Percentiles rank a stretch among this genome's conserved stretches.
phyloP scores from a whole-genome alignment of 169 alveolate genomes.

The Plasmodium gonderi region DNA sequence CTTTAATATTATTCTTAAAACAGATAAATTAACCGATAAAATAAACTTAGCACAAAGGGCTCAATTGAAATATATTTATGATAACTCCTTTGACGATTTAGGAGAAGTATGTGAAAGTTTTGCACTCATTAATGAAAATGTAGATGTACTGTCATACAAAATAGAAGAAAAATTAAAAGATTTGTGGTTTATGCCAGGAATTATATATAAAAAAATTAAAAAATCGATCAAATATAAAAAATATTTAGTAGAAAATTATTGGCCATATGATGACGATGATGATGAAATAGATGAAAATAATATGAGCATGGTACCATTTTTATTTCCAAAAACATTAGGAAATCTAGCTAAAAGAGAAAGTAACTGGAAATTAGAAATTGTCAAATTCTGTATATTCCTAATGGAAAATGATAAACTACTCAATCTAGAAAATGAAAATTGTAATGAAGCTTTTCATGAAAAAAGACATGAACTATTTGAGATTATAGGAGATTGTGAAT shows the following conservation, averaged over 20 bases:
- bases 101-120: slow-evolving; percentile 65
- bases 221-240: slow-evolving; percentile 80
- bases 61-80: slow-evolving; percentile 59
- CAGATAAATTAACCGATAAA: slow-evolving; percentile 61
- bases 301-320: slow-evolving; percentile 51
- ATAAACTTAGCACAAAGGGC: slow-evolving; percentile 64
- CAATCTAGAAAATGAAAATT: slow-evolving; percentile 67
- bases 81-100: slow-evolving; percentile 61
- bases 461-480: slow-evolving; percentile 79
- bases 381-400: slow-evolving; percentile 77
- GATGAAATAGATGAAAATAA: slow-evolving; percentile 48
- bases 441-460: slow-evolving; percentile 76
- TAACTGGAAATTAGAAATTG: slow-evolving; percentile 83
- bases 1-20: slow-evolving; percentile 24
- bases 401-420: slow-evolving; percentile 80
- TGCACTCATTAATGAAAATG: slow-evolving; percentile 50
- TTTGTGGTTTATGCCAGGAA: slow-evolving; percentile 85
- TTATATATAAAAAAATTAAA: slow-evolving; percentile 69
- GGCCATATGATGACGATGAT: slow-evolving; percentile 72
- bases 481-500: slow-evolving; percentile 82
- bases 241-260: slow-evolving; percentile 77
- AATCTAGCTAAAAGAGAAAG: slow-evolving; percentile 59
- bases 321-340: slow-evolving; percentile 84
- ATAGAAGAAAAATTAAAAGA: slow-evolving; percentile 76
- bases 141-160: slow-evolving; percentile 60